These are phyloP conservation scores for Cordia subcordata DNA, from an alignment of 257 asterid species.

Conservation along the genomic window DNA sequence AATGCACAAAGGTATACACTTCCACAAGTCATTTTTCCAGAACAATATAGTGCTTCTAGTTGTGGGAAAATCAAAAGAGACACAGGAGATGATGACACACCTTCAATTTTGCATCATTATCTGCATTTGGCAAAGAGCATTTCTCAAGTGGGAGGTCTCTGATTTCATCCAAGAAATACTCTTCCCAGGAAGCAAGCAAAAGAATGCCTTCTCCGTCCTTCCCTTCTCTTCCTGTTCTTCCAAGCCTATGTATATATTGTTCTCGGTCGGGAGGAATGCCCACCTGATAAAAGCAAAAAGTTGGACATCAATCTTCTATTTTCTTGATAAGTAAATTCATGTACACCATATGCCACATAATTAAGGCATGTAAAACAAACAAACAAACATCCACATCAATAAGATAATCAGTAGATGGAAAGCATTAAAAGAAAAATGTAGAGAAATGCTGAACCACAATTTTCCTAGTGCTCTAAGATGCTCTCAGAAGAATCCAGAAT, in stretches of 20 bases:
- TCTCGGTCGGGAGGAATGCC: slow-evolving; percentile 82
- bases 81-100: slow-evolving; percentile 25
- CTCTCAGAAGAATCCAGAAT: too few species aligned
- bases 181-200: slow-evolving; percentile 91
- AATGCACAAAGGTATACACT: not conserved
- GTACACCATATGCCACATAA: too few species aligned
- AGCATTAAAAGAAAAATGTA: too few species aligned
- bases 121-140: slow-evolving; percentile 34
- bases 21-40: not conserved
- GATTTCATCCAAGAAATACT: slow-evolving; percentile 69
- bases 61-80: not conserved
- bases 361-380: too few species aligned
- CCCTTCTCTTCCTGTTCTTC: slow-evolving; percentile 93
- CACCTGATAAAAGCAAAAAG: slow-evolving; percentile 38
- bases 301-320: not conserved
- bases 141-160: slow-evolving; percentile 75
- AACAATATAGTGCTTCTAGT: not conserved
- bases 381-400: too few species aligned
- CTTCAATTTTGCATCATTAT: slow-evolving; percentile 46
- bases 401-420: too few species aligned
- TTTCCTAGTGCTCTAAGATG: too few species aligned
- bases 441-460: too few species aligned
- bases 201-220: slow-evolving; percentile 77
- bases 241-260: slow-evolving; percentile 85
- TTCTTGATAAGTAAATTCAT: not conserved